Base-by-base conservation (phyloP, 768 basidiomycete species). In the Mycena leptocephala region DNA sequence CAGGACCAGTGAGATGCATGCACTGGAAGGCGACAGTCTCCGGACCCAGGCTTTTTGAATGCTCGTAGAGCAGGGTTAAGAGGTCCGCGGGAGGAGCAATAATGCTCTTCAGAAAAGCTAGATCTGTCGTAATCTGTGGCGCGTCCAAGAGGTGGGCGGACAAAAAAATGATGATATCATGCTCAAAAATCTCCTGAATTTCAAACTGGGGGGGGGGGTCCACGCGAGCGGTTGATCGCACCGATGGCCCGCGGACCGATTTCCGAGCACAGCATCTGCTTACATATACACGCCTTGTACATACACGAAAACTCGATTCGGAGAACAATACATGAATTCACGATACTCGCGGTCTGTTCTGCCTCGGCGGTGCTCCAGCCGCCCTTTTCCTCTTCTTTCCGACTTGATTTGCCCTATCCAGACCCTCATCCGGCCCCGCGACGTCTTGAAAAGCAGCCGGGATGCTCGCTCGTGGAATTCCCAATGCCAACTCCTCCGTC, bases 111-210 rank as follows among this genome's bases (percentile, higher is more conserved):
- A 37, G 35, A 6, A 6, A 6, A 37, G 35, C 13, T 37, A 37
- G 13, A 37, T 37, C 35, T 37, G 35, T 37, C 13, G 35, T 37
- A 13, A 37, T 37, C 24, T 56, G 30, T 59, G 20, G 61, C 16
- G 18, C 22, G 11, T n/a, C n/a, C n/a, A n/a, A n/a, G n/a, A n/a
- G n/a, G n/a, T n/a, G n/a, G n/a, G n/a, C n/a, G n/a, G n/a, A n/a
- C n/a, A n/a, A 39, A 58, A 59, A 70, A 16, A 2, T 20, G 7
- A 26, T 71, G 59, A 71, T 71, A 71, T 71, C 70, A 71, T 71
- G 70, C 70, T 55, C 32, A 35, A 22, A 65, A 65, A 65, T 46
- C 69, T 22, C 1, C 1, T 37, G 28, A 70, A 32, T 58, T 30
- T 39, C 37, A 39, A 33, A 43, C 22, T 24, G 39, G 39, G 26